Base-by-base conservation (phyloP, 768 basidiomycete genomes). In the Goffeauzyma gilvescens region DNA sequence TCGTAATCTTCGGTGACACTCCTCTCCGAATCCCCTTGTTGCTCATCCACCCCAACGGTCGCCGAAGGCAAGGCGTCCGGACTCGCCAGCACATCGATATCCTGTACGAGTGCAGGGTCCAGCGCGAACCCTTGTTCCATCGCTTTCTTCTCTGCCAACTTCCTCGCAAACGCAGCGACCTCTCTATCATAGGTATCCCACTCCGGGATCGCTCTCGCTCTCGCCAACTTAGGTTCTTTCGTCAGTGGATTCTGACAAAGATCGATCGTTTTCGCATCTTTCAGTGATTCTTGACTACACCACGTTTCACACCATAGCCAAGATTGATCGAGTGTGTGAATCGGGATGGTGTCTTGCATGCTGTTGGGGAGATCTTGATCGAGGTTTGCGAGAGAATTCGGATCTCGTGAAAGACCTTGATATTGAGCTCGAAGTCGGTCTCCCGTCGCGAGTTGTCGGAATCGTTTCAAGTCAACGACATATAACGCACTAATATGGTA, bases 241-340 rank as follows among this genome's bases (percentile, higher is more conserved):
- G 89, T 95, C 38, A 93, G 69, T 5, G 89, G 89, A 55, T 95
- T 93, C 63, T 93, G 87, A 62, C 90, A 96, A 4, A 96, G 72
- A 58, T 96, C 90, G 48, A 96, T 64, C 14, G 66, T 67, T 52
- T 67, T 67, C 9, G 67, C 67, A 13, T 54, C 50, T 8, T 51
- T 49, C 2, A 68, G 50, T 18, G 52, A 54, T 39, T 66, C 66
- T 33, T 65, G 61, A 32, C 47, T 74, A 75, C 93, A 98, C 93
- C 93, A 96, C 0, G 90, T 96, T 69, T 96, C 90, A 60, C 90
- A 96, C 90, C 93, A 98, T 53, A 96, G 66, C 93, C 93, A 98
- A 54, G 86, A 81, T 63, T 86, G 81, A 46, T 75, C 74, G 13
- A 96, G 68, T 0, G 93, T 86, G 64, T 74, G 80, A 45, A 98